phyloP scores from a whole-genome alignment of 2,329 filamentous ascomycete genomes.

The Periconia sp. region DNA sequence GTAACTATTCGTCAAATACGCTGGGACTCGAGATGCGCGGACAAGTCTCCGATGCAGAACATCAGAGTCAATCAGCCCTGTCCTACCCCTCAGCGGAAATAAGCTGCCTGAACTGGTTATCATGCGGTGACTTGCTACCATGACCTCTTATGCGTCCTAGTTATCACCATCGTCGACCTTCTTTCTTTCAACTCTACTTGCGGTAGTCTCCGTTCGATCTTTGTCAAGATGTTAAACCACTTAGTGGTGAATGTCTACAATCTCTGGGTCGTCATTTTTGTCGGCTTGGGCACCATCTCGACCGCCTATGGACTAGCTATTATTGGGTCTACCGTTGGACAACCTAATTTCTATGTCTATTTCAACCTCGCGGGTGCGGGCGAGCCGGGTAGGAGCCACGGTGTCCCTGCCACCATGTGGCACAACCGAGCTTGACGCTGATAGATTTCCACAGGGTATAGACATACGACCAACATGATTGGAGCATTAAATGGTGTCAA shows the following conservation, averaged over 20 bases:
- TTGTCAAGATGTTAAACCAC: conserved; percentile 22
- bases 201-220: not conserved
- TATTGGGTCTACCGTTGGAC: conserved; percentile 54
- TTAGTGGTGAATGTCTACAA: conserved; percentile 38
- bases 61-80: too few species aligned
- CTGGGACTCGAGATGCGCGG: too few species aligned
- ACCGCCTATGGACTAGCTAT: conserved; percentile 42
- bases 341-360: conserved; percentile 53
- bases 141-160: not conserved
- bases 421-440: not conserved
- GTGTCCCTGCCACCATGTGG: not conserved
- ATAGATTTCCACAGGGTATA: conserved; percentile 37
- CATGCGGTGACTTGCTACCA: too few species aligned
- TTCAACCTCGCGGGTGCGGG: conserved; percentile 48
- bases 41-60: too few species aligned
- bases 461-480: conserved; percentile 50
- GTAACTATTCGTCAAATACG: too few species aligned
- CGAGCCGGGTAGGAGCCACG: conserved; percentile 30
- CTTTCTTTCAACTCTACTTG: too few species aligned
- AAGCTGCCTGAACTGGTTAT: too few species aligned
- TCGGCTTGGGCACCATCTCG: conserved; percentile 40
- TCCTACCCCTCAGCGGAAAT: too few species aligned
- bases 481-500: conserved; percentile 55
- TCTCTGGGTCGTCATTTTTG: conserved; percentile 40
- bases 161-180: too few species aligned